Conservation (phyloP, 2,329 filamentous ascomycete species). For the Calonectria honghensis region DNA sequence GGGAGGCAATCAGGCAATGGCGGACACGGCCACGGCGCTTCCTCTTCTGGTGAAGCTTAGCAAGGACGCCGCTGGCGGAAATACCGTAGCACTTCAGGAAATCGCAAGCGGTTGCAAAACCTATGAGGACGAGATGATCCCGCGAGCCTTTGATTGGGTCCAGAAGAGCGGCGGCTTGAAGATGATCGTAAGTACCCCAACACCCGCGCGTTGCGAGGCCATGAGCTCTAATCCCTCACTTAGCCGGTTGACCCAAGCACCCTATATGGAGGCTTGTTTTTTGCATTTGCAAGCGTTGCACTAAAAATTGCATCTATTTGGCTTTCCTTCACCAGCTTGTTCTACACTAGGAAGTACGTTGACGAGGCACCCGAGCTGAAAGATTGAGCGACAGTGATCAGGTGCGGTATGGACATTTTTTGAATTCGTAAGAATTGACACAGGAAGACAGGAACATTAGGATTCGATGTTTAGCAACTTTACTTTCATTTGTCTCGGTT, state of each 20-base stretch:
- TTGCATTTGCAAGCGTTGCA: background rate
- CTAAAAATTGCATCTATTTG: background rate
- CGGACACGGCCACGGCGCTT: background rate
- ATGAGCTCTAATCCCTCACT: background rate
- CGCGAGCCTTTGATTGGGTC: background rate
- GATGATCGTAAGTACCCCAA: constrained; percentile 2
- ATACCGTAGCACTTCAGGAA: background rate
- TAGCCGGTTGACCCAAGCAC: constrained; percentile 12
- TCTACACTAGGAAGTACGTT: background rate
- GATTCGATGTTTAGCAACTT: background rate
- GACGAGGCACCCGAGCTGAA: constrained; percentile 1
- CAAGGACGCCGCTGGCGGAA: background rate
- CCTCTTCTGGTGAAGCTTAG: background rate
- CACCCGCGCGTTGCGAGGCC: too few species aligned
- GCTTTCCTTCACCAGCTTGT: background rate
- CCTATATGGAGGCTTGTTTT: background rate
- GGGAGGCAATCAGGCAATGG: constrained; percentile 16
- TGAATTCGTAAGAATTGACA: background rate
- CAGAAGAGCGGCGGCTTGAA: constrained; percentile 4
- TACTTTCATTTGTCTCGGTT: background rate
- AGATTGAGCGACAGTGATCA: background rate
- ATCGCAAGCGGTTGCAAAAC: background rate
- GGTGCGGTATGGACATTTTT: background rate
- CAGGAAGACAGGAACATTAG: background rate
- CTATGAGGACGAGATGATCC: constrained; percentile 8